These are phyloP conservation scores for Rutstroemia sp. DNA, from an alignment of 2,329 filamentous ascomycete species.

Conservation along the genomic window DNA sequence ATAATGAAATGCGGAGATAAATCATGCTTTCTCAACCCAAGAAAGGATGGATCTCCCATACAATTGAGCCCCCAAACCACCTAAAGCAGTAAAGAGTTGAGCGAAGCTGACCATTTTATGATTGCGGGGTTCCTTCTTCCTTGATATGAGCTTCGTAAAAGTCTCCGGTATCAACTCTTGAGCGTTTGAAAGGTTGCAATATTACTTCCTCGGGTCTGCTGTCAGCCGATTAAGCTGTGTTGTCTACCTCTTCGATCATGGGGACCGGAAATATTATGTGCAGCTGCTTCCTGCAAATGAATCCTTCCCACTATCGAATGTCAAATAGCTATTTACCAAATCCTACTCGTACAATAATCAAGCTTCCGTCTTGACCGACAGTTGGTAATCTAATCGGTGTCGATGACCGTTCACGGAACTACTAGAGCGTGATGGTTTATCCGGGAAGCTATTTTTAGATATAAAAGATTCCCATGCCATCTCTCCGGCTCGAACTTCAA, in stretches of 20 bases:
- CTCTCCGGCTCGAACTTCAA: too few relatives aligned
- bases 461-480: too few relatives aligned
- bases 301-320: constrained; percentile 1
- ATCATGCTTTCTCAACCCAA: neutral
- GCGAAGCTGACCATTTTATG: neutral
- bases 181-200: neutral
- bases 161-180: neutral
- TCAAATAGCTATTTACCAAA: neutral
- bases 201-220: neutral
- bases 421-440: neutral
- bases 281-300: constrained; percentile 1
- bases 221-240: neutral
- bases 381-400: neutral
- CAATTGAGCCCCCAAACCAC: neutral
- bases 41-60: constrained; percentile 4
- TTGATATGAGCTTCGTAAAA: constrained; percentile 1
- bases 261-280: neutral
- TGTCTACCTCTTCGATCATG: neutral
- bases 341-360: neutral
- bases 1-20: constrained; percentile 2
- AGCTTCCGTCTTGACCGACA: neutral
- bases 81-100: neutral
- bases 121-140: constrained; percentile 4
- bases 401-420: neutral
- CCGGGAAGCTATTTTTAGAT: neutral